Conservation (phyloP, 495 filamentous ascomycete genomes). For the Aspergillus cavernicola region DNA sequence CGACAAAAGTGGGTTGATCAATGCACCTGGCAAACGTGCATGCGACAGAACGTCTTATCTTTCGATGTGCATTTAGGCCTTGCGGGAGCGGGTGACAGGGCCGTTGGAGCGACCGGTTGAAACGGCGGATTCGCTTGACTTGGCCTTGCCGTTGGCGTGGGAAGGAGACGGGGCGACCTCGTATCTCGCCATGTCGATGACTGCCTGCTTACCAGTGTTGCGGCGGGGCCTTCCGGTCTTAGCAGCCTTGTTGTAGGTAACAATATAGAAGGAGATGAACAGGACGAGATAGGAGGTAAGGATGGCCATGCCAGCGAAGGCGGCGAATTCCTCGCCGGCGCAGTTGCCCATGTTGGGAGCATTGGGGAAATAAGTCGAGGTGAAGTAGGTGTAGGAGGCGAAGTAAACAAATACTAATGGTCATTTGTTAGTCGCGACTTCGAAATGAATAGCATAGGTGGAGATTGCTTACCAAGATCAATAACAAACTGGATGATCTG, state of each 20-base stretch:
- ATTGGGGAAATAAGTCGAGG: slow-evolving; percentile 83
- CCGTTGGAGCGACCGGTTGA: slow-evolving; percentile 42
- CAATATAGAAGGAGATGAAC: slow-evolving; percentile 98
- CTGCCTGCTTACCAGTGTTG: slow-evolving; percentile 49
- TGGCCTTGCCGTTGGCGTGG: slow-evolving; percentile 23
- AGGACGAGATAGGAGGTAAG: slow-evolving; percentile 91
- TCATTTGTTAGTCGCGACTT: slow-evolving; percentile 8
- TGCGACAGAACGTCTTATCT: background rate
- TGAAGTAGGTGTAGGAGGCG: slow-evolving; percentile 93
- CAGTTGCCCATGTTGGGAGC: slow-evolving; percentile 80
- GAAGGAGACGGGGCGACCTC: slow-evolving; percentile 37
- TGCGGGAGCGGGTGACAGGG: slow-evolving; percentile 47
- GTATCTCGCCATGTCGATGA: slow-evolving; percentile 53
- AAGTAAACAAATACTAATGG: slow-evolving; percentile 82
- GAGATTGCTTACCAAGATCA: slow-evolving; percentile 48
- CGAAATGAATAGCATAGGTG: background rate
- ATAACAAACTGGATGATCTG: slow-evolving; percentile 59
- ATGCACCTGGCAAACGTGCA: background rate
- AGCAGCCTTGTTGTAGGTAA: slow-evolving; percentile 87
- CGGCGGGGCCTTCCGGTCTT: slow-evolving; percentile 54
- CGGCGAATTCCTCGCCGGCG: slow-evolving; percentile 96
- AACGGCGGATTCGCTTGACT: slow-evolving; percentile 32
- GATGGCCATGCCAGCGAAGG: slow-evolving; percentile 87
- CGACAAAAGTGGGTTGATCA: background rate
- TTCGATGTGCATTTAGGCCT: slow-evolving; percentile 35